These are phyloP conservation scores for Nannochloropsis gaditana DNA, from an alignment of 108 stramenopile genomes.

Conservation along the genomic window DNA sequence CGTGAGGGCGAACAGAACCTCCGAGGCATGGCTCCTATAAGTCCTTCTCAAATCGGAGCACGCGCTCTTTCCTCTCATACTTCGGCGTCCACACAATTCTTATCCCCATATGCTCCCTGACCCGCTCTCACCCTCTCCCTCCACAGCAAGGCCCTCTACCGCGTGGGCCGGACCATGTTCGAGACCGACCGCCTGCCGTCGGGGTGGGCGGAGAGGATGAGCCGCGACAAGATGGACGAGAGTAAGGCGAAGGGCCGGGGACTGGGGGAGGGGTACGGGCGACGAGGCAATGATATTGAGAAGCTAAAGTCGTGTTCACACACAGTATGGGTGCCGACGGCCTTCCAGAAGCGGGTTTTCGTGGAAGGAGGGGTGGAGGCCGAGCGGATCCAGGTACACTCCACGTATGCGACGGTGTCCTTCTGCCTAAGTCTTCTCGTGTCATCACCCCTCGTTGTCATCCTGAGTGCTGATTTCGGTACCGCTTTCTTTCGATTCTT, in stretches of 20 bases:
- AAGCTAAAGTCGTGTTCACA: not conserved
- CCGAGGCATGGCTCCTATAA: too few species aligned
- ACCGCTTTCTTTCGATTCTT: not conserved
- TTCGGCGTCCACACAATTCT: not conserved
- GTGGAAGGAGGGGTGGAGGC: constrained; percentile 21
- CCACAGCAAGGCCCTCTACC: not conserved
- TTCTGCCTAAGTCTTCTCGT: not conserved
- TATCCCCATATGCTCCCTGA: not conserved
- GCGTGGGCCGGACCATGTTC: constrained; percentile 57
- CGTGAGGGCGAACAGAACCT: too few species aligned
- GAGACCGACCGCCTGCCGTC: constrained; percentile 55
- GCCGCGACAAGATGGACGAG: constrained; percentile 45
- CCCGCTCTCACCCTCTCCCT: not conserved
- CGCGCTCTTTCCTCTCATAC: too few species aligned
- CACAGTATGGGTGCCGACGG: constrained; percentile 52
- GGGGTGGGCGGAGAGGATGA: constrained; percentile 46
- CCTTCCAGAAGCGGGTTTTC: constrained; percentile 31
- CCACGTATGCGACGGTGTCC: not conserved
- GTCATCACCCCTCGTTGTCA: not conserved
- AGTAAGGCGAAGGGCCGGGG: not conserved
- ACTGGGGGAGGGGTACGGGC: not conserved
- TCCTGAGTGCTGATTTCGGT: not conserved
- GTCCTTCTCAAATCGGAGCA: too few species aligned
- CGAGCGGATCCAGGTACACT: not conserved
- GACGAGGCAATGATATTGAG: not conserved